Evolutionary conservation across 371 early-diverging fungal genomes (phyloP).

Genomic region (Ordospora pajunii): DNA sequence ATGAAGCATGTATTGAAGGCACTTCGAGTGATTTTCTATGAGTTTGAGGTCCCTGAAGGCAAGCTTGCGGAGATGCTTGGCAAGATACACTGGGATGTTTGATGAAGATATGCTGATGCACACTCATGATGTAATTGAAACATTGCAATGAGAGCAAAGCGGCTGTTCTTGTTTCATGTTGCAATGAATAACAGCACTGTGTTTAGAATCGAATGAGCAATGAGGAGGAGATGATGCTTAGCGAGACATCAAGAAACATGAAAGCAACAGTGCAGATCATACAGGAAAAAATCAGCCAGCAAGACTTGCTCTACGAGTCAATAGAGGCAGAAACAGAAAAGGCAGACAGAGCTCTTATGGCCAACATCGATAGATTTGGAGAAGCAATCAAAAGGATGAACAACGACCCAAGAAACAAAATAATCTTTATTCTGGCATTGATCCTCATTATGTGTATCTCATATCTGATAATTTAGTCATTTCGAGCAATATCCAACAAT

Average conservation of each 20-base stretch:
- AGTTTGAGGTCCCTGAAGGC: not conserved
- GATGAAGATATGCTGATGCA: not conserved
- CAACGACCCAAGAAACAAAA: constrained; percentile 39
- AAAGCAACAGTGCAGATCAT: constrained; percentile 26
- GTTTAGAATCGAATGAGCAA: not conserved
- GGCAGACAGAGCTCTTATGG: not conserved
- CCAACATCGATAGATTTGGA: constrained; percentile 16
- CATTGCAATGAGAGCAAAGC: too few relatives aligned
- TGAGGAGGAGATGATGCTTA: constrained; percentile 6
- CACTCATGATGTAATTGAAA: too few relatives aligned
- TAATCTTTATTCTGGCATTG: constrained; percentile 15
- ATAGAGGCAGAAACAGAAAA: constrained; percentile 19
- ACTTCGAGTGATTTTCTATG: not conserved
- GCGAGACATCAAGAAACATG: constrained; percentile 17
- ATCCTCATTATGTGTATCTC: not conserved
- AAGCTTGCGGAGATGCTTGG: not conserved
- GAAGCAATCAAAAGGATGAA: constrained; percentile 8
- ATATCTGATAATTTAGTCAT: not conserved
- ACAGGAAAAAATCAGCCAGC: constrained; percentile 24
- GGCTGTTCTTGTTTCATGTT: too few relatives aligned
- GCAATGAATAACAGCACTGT: not conserved
- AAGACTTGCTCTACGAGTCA: constrained; percentile 22
- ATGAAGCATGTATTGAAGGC: not conserved
- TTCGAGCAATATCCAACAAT: too few relatives aligned
- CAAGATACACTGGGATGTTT: not conserved